phyloP scores from a whole-genome alignment of 345 rosid genomes.

The Brassica carinata region DNA sequence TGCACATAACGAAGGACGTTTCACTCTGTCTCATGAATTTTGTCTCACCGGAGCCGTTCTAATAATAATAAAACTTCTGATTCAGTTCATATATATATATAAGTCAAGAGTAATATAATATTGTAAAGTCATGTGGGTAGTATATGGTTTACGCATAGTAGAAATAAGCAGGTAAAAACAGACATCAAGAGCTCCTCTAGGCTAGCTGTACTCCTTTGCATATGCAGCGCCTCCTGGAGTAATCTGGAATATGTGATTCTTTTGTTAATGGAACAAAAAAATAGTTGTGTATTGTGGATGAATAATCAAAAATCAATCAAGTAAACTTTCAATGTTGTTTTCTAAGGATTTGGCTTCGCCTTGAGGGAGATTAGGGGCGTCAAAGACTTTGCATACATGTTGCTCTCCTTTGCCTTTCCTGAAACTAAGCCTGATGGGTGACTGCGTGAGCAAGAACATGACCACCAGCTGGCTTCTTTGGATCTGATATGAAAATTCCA shows the following conservation, averaged over 20 bases:
- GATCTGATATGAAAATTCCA: conserved; percentile 86
- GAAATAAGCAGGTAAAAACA: neutral
- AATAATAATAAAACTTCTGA: too few relatives aligned
- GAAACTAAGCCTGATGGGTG: conserved; percentile 75
- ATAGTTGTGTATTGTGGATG: conserved; percentile 18
- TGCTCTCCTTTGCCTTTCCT: conserved; percentile 96
- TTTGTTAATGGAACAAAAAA: conserved; percentile 45
- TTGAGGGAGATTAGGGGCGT: conserved; percentile 88
- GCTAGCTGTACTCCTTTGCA: conserved; percentile 59
- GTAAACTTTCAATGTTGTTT: neutral
- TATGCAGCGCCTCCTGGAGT: conserved; percentile 85
- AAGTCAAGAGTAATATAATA: too few relatives aligned
- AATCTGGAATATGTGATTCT: conserved; percentile 65
- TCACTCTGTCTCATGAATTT: too few relatives aligned
- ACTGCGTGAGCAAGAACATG: conserved; percentile 91
- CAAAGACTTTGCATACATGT: conserved; percentile 83
- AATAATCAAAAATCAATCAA: neutral
- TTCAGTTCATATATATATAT: too few relatives aligned
- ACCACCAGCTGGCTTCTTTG: conserved; percentile 88
- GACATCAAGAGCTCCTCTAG: neutral
- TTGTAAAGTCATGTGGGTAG: neutral
- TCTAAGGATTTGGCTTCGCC: conserved; percentile 93
- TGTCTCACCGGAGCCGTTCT: too few relatives aligned
- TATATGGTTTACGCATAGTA: neutral
- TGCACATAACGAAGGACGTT: too few relatives aligned